Evolutionary conservation across 1,139 yeast species (phyloP), one percentile per base, ranked within the genome.

Genomic region (Blastobotrys ciferrii): DNA sequence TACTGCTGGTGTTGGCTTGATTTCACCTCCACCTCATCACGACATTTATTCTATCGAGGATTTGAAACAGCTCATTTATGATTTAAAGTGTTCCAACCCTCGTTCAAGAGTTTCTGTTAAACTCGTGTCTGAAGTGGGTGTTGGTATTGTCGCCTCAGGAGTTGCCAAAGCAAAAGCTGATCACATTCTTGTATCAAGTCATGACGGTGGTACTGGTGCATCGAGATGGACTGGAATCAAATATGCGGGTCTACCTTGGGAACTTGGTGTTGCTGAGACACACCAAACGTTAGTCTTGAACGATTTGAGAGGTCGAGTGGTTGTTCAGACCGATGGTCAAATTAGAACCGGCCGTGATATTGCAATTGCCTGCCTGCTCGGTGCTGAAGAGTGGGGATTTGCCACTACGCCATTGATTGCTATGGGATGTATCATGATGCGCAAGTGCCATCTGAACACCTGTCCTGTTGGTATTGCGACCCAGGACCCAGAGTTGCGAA

Each of bases 191-290:
- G 87, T 92, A 59, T 87, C 96, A 53, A 98, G 98, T 63, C 97
- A 94, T 66, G 98, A 91, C 70, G 98, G 98, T 80, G 98, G 98
- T 76, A 92, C 98, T 54, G 98, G 98, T 83, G 98, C 98, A 50
- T 92, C 97, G 50, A 82, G 95, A 69, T 87, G 95, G 87, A 91
- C 98, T 28, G 92, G 96, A 64, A 88, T 92, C 68, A 91, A 91
- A 69, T 84, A 89, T 66, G 97, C 98, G 48, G 98, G 98, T 71
- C 78, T 92, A 59, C 98, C 98, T 46, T 92, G 98, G 98, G 98
- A 92, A 71, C 78, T 92, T 60, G 98, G 98, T 66, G 79, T 92
- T 59, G 98, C 98, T 49, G 98, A 92, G 74, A 87, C 98, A 18
- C 98, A 92, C 66, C 98, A 92, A 75, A 92, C 98, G 35, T 77